Conservation (phyloP, 805 yeast genomes). For the Candida michaelii region DNA sequence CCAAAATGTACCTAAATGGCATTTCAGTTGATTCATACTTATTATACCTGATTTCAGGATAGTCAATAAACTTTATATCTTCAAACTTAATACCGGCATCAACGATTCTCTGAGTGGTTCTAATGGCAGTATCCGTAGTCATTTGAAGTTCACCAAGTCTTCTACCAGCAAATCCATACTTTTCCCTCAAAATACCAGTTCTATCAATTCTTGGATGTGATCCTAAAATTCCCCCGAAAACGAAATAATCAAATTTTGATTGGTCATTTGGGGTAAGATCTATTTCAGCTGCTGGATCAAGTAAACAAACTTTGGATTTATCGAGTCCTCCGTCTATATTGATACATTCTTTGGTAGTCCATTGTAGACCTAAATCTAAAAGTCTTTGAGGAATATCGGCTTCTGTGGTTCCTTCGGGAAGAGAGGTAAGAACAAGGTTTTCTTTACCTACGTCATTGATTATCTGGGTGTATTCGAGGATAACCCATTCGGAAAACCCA, state of each 20-base stretch:
- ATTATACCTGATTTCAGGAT: slow-evolving; percentile 88
- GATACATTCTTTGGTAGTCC: slow-evolving; percentile 76
- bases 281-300: slow-evolving; percentile 82
- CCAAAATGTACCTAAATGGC: slow-evolving; percentile 91
- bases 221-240: slow-evolving; percentile 95
- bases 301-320: slow-evolving; percentile 63
- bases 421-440: slow-evolving; percentile 73
- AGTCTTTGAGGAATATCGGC: slow-evolving; percentile 64
- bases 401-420: slow-evolving; percentile 62
- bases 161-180: slow-evolving; percentile 84
- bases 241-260: slow-evolving; percentile 73
- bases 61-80: slow-evolving; percentile 81
- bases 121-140: slow-evolving; percentile 97
- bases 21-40: slow-evolving; percentile 92
- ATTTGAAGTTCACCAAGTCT: slow-evolving; percentile 86
- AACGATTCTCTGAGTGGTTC: slow-evolving; percentile 84
- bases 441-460: slow-evolving; percentile 78
- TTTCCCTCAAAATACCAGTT: slow-evolving; percentile 79
- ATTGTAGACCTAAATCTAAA: slow-evolving; percentile 63
- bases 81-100: slow-evolving; percentile 58
- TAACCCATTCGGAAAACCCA: slow-evolving; percentile 96
- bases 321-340: slow-evolving; percentile 49
- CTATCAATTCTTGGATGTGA: slow-evolving; percentile 93
- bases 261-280: slow-evolving; percentile 75
- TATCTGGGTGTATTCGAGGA: slow-evolving; percentile 80